Conservation (phyloP, 768 basidiomycete species). For the Phaeotremella skinneri region DNA sequence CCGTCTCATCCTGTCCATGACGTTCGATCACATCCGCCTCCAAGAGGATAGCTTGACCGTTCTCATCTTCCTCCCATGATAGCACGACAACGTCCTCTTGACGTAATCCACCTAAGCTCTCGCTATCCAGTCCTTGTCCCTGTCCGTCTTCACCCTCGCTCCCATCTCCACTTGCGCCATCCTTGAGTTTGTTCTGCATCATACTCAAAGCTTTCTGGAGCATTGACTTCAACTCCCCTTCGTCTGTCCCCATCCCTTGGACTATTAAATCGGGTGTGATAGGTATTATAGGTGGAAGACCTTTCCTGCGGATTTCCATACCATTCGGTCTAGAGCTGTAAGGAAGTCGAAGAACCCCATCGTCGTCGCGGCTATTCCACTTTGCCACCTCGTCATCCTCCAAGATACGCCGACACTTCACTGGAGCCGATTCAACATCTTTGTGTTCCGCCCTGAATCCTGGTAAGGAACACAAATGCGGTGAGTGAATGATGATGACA, state of each 20-base stretch:
- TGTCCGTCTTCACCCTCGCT: constrained; percentile 3
- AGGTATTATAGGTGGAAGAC: constrained; percentile 4
- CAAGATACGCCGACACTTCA: constrained; percentile 43
- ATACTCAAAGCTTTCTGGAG: constrained; percentile 19
- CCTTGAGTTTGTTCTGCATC: constrained; percentile 9
- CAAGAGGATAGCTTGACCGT: constrained; percentile 13
- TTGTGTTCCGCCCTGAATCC: constrained; percentile 64
- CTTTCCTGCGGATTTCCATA: constrained; percentile 7
- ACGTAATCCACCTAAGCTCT: background rate
- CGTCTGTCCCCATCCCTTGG: constrained; percentile 10
- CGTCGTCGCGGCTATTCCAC: constrained; percentile 13
- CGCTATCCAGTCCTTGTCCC: background rate
- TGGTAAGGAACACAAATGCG: constrained; percentile 86
- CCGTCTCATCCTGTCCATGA: background rate
- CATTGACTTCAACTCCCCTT: constrained; percentile 15
- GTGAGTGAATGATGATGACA: constrained; percentile 88
- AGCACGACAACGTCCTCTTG: constrained; percentile 15
- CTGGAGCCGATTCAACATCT: constrained; percentile 27
- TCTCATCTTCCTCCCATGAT: constrained; percentile 22
- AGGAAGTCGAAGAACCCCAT: background rate
- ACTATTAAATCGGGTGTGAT: background rate
- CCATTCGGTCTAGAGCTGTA: background rate
- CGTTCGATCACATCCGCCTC: constrained; percentile 14
- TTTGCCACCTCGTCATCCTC: constrained; percentile 31
- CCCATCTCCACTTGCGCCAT: constrained; percentile 2